Percentiles rank a stretch among this genome's conserved stretches.
phyloP scores from a whole-genome alignment of 164 flowering plant species.

The Protea cynaroides region DNA sequence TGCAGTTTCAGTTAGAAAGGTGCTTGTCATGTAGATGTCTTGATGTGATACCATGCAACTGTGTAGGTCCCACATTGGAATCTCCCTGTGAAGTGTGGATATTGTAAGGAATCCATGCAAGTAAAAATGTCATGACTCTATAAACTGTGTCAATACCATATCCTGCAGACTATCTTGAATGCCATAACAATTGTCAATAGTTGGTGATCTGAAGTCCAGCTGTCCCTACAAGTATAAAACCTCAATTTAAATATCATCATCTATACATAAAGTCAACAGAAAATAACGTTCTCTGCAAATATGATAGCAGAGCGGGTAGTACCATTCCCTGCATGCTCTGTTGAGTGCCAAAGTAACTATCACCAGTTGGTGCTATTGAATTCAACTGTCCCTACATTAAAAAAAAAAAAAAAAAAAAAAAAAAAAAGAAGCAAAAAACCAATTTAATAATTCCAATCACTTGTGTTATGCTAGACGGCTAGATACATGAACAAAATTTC shows the following conservation, averaged over 20 bases:
- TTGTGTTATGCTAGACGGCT: neutral
- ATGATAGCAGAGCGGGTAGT: constrained; percentile 5
- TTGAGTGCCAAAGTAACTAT: constrained; percentile 50
- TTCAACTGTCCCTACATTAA: constrained; percentile 49
- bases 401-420: neutral
- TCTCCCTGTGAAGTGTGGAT: constrained; percentile 15
- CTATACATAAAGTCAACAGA: neutral
- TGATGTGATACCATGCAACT: constrained; percentile 15
- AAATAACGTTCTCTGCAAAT: neutral
- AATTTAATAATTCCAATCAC: neutral
- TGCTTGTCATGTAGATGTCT: constrained; percentile 1
- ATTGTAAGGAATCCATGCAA: neutral
- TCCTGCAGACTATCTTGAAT: constrained; percentile 16
- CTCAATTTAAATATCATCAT: constrained; percentile 14
- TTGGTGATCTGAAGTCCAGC: constrained; percentile 18
- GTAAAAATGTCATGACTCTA: neutral
- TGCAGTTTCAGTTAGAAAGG: neutral
- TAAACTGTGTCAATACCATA: constrained; percentile 13
- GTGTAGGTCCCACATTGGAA: constrained; percentile 4
- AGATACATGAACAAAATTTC: constrained; percentile 3
- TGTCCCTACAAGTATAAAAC: constrained; percentile 16
- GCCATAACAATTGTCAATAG: constrained; percentile 14
- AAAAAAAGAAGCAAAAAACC: neutral
- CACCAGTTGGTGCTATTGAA: constrained; percentile 46
- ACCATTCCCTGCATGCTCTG: constrained; percentile 67